Conservation (phyloP, 495 filamentous ascomycete species). For the Penicillium flavigenum region DNA sequence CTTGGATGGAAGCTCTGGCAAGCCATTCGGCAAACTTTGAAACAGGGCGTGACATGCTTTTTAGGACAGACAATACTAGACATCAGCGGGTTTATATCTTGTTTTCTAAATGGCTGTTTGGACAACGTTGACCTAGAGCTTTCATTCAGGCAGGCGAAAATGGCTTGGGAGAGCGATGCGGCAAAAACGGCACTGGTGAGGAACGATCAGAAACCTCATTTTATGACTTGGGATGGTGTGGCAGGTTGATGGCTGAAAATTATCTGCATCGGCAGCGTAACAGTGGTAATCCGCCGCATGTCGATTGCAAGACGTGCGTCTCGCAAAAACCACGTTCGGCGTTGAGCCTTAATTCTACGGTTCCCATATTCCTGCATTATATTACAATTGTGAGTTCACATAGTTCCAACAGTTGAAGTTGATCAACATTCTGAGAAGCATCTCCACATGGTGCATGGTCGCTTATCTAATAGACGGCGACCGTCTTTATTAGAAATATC, state of each 20-base stretch:
- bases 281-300: not conserved
- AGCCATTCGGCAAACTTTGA: too few species aligned
- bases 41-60: too few species aligned
- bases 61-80: too few species aligned
- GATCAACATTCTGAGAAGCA: too few species aligned
- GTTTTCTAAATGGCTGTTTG: too few species aligned
- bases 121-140: too few species aligned
- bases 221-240: not conserved
- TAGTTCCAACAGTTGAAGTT: too few species aligned
- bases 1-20: not conserved
- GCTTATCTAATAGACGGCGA: not conserved
- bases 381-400: too few species aligned
- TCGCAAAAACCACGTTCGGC: not conserved
- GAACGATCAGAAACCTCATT: not conserved
- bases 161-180: too few species aligned
- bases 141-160: too few species aligned
- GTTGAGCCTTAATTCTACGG: not conserved
- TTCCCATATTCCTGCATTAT: not conserved
- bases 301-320: conserved; percentile 1
- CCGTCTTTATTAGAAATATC: not conserved
- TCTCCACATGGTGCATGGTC: not conserved
- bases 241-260: conserved; percentile 1
- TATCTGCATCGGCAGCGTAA: conserved; percentile 1
- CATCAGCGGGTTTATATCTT: too few species aligned
- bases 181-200: too few species aligned